These are phyloP conservation scores for Amoeboradix gromovi DNA, from an alignment of 371 early-diverging fungal species.

Conservation along the genomic window DNA sequence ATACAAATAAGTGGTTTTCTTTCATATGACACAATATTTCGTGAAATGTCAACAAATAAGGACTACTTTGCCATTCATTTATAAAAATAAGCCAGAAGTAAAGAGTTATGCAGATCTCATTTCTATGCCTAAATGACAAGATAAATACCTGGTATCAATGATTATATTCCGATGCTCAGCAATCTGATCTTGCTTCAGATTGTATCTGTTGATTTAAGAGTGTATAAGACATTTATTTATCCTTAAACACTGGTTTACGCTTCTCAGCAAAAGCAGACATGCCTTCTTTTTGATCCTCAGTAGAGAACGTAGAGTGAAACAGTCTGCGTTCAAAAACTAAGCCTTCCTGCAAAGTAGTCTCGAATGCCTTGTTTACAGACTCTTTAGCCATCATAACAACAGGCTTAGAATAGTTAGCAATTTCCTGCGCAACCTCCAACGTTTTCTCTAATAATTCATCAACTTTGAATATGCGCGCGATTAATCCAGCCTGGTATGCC, in stretches of 20 bases:
- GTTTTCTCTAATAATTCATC: constrained; percentile 62
- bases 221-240: constrained; percentile 37
- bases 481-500: constrained; percentile 53
- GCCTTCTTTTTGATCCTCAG: constrained; percentile 81
- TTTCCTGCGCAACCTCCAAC: constrained; percentile 52
- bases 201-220: too few species aligned
- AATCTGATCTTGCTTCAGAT: too few species aligned
- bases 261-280: constrained; percentile 89
- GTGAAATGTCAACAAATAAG: too few species aligned
- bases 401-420: constrained; percentile 55
- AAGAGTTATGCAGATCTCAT: too few species aligned
- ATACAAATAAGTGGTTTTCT: too few species aligned
- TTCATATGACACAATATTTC: too few species aligned
- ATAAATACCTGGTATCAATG: too few species aligned
- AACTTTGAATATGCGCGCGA: constrained; percentile 61
- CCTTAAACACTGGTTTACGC: constrained; percentile 53
- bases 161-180: too few species aligned
- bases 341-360: constrained; percentile 52
- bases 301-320: constrained; percentile 69
- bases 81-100: too few species aligned
- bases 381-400: constrained; percentile 84
- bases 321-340: constrained; percentile 67
- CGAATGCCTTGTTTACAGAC: constrained; percentile 71
- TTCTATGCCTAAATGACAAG: too few species aligned
- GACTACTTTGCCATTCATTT: too few species aligned